Evolutionary conservation across 164 flowering plant genomes (phyloP).

Genomic region (Annona squamosa): DNA sequence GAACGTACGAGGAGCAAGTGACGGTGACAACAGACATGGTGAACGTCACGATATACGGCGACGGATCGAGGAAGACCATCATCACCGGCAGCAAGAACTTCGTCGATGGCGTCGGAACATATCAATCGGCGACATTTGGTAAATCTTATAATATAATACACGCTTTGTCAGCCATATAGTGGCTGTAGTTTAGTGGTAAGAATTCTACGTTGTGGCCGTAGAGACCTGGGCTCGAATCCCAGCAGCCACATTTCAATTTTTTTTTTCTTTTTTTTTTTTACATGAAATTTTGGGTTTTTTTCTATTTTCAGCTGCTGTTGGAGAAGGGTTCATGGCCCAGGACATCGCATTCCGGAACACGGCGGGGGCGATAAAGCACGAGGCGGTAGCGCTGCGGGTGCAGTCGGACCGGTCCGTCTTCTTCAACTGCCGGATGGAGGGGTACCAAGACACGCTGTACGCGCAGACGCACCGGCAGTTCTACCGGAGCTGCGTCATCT

Average conservation of each 20-base stretch:
- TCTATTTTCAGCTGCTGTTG: conserved; percentile 36
- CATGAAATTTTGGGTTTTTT: neutral
- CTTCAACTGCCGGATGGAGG: conserved; percentile 51
- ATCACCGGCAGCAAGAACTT: conserved; percentile 61
- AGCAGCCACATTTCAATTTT: conserved; percentile 62
- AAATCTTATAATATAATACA: neutral
- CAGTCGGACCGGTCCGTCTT: conserved; percentile 39
- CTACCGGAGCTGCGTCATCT: conserved; percentile 27
- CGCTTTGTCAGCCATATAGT: neutral
- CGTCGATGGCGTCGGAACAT: conserved; percentile 57
- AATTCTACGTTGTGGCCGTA: conserved; percentile 99
- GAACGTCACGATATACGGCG: conserved; percentile 71
- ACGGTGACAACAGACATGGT: conserved; percentile 46
- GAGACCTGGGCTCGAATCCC: conserved; percentile 99
- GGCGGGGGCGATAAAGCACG: conserved; percentile 52
- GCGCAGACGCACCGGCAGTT: conserved; percentile 29
- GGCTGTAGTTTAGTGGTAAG: conserved; percentile 79
- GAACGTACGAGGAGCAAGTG: conserved; percentile 60
- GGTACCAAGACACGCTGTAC: conserved; percentile 44
- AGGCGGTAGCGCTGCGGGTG: conserved; percentile 62
- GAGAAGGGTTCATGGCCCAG: conserved; percentile 43
- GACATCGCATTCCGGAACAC: conserved; percentile 54
- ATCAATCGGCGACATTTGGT: conserved; percentile 65
- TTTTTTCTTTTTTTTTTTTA: neutral
- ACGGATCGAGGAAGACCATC: conserved; percentile 66